phyloP scores from a whole-genome alignment of 225 moss, liverwort and hornwort species.

The Physcomitrium patens region DNA sequence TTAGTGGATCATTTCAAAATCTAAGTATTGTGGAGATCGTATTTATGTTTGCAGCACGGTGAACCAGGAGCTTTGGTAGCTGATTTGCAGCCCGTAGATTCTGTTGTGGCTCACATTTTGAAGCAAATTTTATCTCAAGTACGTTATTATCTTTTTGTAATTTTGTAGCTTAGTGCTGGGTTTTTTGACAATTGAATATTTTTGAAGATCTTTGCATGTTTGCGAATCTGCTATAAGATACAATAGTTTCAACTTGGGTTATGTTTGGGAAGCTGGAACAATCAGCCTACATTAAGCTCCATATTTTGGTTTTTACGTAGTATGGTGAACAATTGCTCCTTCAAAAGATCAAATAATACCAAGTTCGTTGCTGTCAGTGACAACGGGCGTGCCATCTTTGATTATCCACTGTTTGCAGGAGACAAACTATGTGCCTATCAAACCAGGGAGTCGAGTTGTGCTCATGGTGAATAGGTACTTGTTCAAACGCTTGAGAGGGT shows the following conservation, averaged over 20 bases:
- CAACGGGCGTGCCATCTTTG: neutral
- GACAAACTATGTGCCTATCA: constrained; percentile 76
- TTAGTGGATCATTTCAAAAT: constrained; percentile 33
- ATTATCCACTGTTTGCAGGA: constrained; percentile 58
- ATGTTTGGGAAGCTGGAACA: neutral
- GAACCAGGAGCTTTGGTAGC: constrained; percentile 93
- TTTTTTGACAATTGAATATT: neutral
- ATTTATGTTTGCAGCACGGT: constrained; percentile 86
- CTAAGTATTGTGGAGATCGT: constrained; percentile 48
- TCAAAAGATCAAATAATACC: neutral
- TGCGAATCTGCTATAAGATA: constrained; percentile 7
- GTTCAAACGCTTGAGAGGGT: constrained; percentile 17
- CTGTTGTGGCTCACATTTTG: constrained; percentile 82
- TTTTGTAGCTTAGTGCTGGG: neutral
- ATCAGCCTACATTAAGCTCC: neutral
- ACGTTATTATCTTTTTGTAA: constrained; percentile 10
- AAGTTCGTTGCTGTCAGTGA: constrained; percentile 3
- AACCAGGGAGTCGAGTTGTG: constrained; percentile 84
- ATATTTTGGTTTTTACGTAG: constrained; percentile 1
- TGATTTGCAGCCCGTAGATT: constrained; percentile 82
- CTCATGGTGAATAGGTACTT: constrained; percentile 95
- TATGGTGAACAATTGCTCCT: constrained; percentile 14
- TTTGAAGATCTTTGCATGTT: neutral
- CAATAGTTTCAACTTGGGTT: constrained; percentile 6
- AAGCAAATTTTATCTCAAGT: constrained; percentile 89